Base-by-base conservation (phyloP, 495 filamentous ascomycete species). In the Parachaetomium inaequale region DNA sequence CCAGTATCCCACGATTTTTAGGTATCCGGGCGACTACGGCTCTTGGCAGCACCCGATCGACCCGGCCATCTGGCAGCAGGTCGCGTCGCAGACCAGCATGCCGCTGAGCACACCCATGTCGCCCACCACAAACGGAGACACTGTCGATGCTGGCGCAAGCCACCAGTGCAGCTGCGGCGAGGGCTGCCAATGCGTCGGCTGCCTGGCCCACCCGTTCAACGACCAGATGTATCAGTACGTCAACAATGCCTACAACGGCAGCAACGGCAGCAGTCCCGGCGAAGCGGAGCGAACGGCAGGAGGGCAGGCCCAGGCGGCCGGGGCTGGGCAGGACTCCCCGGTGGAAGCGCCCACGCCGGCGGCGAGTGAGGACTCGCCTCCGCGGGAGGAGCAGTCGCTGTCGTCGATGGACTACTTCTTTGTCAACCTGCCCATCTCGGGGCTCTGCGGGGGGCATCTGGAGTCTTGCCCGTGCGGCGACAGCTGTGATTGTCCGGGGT, bases 131-230 rank as follows among this genome's bases (percentile, higher is more conserved):
- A 66, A 63, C 7, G 65, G 34, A 7, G 62, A 64, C 12, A 61
- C 65, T 7, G 38, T 43, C 12, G 56, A 67, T 45, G 58, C 32
- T 25, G 72, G 72, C 40, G 70, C 69, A 8, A 73, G 70, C 31
- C 78, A 88, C 61, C 73, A 84, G 53, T 87, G 90, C 72, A 68
- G 74, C 66, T 87, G 91, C 70, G 84, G 91, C 63, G 77, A 87
- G 52, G 76, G 77, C 0, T 92, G 89, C 65, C 75, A 87, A 60
- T 92, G 89, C 65, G 66, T 90, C 26, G 87, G 84, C 23, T 92
- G 89, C 66, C 72, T 82, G 25, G 78, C 81, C 40, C 89, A 92
- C 68, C 89, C 88, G 5, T 91, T 84, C 70, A 92, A 92, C 68
- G 74, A 82, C 23, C 81, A 84, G n/a, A 90, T 86, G n/a, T 76